Evolutionary conservation across 768 basidiomycete genomes (phyloP).

Genomic region (Mycena leptocephala): DNA sequence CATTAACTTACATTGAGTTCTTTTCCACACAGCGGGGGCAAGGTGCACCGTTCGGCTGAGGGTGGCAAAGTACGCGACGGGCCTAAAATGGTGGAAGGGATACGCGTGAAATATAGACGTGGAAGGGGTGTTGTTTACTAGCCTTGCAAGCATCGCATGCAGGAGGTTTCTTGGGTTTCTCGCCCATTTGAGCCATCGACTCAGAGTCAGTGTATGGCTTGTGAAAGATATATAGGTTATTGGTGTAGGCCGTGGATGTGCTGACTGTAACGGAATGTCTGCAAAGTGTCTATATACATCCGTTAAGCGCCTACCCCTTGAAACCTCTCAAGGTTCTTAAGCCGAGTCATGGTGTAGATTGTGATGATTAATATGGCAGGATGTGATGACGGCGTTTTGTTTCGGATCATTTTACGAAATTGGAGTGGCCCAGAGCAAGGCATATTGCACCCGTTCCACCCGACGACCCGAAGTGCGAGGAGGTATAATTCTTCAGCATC

Average conservation of each 20-base stretch:
- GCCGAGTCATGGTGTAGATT: too few species aligned
- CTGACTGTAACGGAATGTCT: too few species aligned
- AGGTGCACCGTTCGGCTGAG: slow-evolving; percentile 11
- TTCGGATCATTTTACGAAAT: too few species aligned
- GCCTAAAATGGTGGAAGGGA: not conserved
- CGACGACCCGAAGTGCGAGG: too few species aligned
- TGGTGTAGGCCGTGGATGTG: not conserved
- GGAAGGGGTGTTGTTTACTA: not conserved
- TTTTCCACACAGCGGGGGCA: slow-evolving; percentile 15
- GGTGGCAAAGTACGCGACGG: slow-evolving; percentile 12
- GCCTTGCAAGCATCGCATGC: slow-evolving; percentile 23
- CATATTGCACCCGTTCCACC: too few species aligned
- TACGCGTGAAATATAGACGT: not conserved
- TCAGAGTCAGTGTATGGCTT: not conserved
- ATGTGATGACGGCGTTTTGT: too few species aligned
- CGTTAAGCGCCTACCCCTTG: too few species aligned
- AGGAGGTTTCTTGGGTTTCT: slow-evolving; percentile 12
- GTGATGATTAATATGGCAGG: too few species aligned
- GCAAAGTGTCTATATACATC: too few species aligned
- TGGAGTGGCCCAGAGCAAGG: too few species aligned
- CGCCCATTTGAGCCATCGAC: not conserved
- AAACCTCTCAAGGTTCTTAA: too few species aligned
- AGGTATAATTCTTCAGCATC: too few species aligned
- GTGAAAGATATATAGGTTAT: not conserved
- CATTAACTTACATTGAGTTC: not conserved